Evolutionary conservation across 352 stramenopile species (phyloP), one percentile per base, ranked within the genome.

Genomic region (Phytopythium kandeliae): DNA sequence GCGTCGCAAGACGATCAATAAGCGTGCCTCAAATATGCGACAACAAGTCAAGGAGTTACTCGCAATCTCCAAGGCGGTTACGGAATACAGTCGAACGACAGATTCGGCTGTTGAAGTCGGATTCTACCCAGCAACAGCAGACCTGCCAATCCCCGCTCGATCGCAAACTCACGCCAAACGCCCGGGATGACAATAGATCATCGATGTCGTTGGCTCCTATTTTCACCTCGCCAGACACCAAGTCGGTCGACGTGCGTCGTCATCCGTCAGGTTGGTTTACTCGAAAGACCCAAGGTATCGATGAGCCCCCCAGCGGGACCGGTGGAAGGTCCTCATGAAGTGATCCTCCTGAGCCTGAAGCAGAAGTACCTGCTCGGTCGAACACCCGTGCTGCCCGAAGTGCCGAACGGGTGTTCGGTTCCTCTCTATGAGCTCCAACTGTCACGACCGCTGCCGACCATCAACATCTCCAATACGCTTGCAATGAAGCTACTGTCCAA

Each of bases 341-440:
- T 38, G 19, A 34, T 38, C 13, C 26, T 50, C 12, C 44, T 10
- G 5, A 38, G 12, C 15, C 26, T 50, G 15, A 35, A 36, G 26
- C 44, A 50, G 17, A 21, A 38, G 17, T 50, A 50, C 17, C 1
- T 37, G 17, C 44, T 50, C 21, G 26, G 44, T 2, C 44, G 26
- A 10, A 50, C 44, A 21, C 44, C 44, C 17, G 44, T 36, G n/a
- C 28, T 50, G 26, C 44, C 44, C 2, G 16, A 15, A 25, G 26
- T 25, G 4, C 31, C 44, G 0, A 50, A 21, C 9, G 44, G 17
- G 5, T 28, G 24, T 11, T 37, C 11, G 11, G 19, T 34, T 2
- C 44, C n/a, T n/a, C 44, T 50, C 17, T 38, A 40, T 10, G 44
- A 50, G 28, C 44, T 50, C 5, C 44, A 50, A 7, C 17, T 50